Evolutionary conservation across 2,329 filamentous ascomycete genomes (phyloP), one percentile per base, ranked within the genome.

Genomic region (Pezicula radicicola): DNA sequence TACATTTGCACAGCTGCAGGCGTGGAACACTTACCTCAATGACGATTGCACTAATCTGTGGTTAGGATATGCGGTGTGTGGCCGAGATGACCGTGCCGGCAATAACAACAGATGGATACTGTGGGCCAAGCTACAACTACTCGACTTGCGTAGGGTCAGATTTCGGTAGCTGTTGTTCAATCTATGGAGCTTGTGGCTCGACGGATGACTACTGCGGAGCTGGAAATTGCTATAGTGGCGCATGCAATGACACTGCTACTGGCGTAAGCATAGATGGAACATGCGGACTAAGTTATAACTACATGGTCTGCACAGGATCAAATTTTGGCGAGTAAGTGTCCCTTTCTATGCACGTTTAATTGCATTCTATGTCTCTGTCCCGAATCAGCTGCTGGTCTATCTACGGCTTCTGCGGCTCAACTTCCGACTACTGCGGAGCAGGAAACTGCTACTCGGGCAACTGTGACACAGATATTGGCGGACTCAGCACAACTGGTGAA

Each of bases 371-470:
- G n/a, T 41, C 15, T 16, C 39, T 41, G 12, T 19, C n/a, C 5
- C 12, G 30, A 33, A 33, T 6, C 3, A 44, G 41, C 41, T 54
- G 52, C 35, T 54, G 52, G 25, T 39, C 28, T 7, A 48, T 48
- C 33, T 56, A 51, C 27, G 55, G 54, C 25, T 52, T 37, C 19
- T 56, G 54, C 35, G 55, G 51, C 4, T 53, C 50, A 43, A 53
- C 51, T 3, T 42, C 54, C 9, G 54, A 58, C 18, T 65, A 60
- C 49, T 66, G 60, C 51, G 60, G 54, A 12, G 47, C 58, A 39
- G 60, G 62, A 33, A 55, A 55, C 47, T 63, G 60, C 53, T 62
- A 63, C 35, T 58, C 60, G 27, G 57, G 63, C 6, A 46, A 46
- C 45, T 64, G 61, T 58, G 42, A 55, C 33, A 52, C 60, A 43